phyloP scores from a whole-genome alignment of 1,284 basidiomycete species.

The Cronartium quercuum region DNA sequence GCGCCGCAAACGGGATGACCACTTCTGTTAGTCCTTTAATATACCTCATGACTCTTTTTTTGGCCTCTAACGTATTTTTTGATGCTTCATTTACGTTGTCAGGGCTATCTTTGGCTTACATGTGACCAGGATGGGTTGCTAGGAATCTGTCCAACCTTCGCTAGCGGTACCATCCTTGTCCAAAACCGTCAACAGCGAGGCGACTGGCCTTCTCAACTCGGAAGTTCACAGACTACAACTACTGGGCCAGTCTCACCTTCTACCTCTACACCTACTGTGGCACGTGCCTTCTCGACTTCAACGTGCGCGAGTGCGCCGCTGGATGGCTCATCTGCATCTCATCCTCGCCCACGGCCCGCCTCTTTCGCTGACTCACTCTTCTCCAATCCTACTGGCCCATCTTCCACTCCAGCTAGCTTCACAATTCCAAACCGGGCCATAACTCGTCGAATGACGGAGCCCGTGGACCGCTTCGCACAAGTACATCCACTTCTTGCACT shows the following conservation, averaged over 20 bases:
- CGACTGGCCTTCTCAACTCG: conserved; percentile 10
- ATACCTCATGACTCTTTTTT: background rate
- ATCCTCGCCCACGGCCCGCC: background rate
- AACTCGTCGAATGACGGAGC: conserved; percentile 4
- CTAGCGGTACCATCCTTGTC: conserved; percentile 23
- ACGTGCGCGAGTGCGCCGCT: background rate
- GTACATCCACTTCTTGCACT: conserved; percentile 16
- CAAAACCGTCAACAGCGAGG: conserved; percentile 27
- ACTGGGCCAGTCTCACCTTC: background rate
- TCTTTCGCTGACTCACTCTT: conserved; percentile 30
- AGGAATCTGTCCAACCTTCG: conserved; percentile 33
- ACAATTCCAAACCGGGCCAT: conserved; percentile 4
- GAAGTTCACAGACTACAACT: background rate
- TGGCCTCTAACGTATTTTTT: background rate
- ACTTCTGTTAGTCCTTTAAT: conserved; percentile 8
- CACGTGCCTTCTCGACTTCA: background rate
- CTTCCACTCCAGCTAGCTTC: background rate
- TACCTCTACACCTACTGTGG: background rate
- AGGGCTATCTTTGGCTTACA: conserved; percentile 35
- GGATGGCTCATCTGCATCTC: background rate
- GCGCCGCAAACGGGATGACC: conserved; percentile 27
- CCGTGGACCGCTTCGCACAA: conserved; percentile 10
- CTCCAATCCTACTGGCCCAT: background rate
- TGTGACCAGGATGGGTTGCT: conserved; percentile 31
- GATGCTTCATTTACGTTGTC: background rate